These are phyloP conservation scores for Begonia masoniana DNA, from an alignment of 306 rosid species.

Conservation along the genomic window DNA sequence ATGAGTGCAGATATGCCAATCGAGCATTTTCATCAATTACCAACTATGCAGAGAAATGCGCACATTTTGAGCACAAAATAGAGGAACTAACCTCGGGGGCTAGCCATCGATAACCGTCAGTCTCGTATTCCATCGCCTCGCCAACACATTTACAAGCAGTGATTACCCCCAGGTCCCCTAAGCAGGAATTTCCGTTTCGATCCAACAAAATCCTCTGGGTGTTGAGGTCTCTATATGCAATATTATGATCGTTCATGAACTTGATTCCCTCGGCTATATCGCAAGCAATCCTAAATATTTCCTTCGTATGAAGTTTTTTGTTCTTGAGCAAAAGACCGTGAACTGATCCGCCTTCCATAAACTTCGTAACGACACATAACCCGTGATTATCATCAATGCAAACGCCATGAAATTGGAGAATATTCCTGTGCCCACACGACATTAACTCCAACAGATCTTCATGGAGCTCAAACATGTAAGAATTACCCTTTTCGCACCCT, in stretches of 20 bases:
- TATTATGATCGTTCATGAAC: slow-evolving; percentile 77
- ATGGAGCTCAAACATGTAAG: slow-evolving; percentile 72
- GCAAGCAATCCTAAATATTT: slow-evolving; percentile 53
- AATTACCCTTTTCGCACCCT: slow-evolving; percentile 87
- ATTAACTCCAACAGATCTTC: slow-evolving; percentile 67
- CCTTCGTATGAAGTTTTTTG: slow-evolving; percentile 74
- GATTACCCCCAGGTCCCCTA: slow-evolving; percentile 83
- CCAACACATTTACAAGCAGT: slow-evolving; percentile 77
- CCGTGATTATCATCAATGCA: slow-evolving; percentile 88
- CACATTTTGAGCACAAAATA: no score
- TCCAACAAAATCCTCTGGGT: slow-evolving; percentile 72
- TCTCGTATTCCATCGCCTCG: slow-evolving; percentile 84
- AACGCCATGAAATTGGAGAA: slow-evolving; percentile 65
- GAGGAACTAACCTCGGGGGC: slow-evolving; percentile 83
- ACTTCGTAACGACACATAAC: slow-evolving; percentile 70
- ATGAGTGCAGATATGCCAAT: no score
- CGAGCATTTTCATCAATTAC: no score
- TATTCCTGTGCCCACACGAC: slow-evolving; percentile 85
- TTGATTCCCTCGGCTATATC: slow-evolving; percentile 89
- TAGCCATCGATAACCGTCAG: slow-evolving; percentile 93
- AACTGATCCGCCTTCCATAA: slow-evolving; percentile 80
- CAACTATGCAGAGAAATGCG: no score
- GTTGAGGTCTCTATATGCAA: slow-evolving; percentile 81
- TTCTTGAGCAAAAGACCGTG: slow-evolving; percentile 58
- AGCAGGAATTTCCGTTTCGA: slow-evolving; percentile 77